A percentile compares a stretch with the other conserved stretches of the same genome.
These are phyloP conservation scores for Ensete ventricosum DNA, from an alignment of 176 grass and related monocot species.

Conservation along the genomic window DNA sequence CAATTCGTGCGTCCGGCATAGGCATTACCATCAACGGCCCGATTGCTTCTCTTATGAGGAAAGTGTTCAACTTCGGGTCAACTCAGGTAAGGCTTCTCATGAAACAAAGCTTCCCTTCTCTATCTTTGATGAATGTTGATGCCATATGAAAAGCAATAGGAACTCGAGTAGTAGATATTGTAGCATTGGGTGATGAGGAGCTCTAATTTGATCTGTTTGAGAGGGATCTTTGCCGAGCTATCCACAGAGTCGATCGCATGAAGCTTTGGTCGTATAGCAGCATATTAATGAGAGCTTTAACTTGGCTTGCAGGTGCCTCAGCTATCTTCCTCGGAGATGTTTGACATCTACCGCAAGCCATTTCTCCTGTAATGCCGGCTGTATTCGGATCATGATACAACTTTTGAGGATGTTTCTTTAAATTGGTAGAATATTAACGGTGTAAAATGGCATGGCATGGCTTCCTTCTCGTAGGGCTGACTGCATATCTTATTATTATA, in stretches of 20 bases:
- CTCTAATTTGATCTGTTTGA: too few relatives aligned
- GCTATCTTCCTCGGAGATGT: conserved; percentile 66
- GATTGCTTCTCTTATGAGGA: conserved; percentile 57
- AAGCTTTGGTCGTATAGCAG: too few relatives aligned
- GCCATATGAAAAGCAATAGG: neutral
- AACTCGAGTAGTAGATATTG: too few relatives aligned
- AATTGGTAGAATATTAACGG: too few relatives aligned
- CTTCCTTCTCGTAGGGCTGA: too few relatives aligned
- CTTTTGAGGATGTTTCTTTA: too few relatives aligned
- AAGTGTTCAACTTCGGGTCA: conserved; percentile 31
- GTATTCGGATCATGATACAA: too few relatives aligned
- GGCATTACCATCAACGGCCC: conserved; percentile 29
- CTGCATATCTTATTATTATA: too few relatives aligned
- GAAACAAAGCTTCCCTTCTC: neutral
- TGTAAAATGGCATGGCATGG: too few relatives aligned
- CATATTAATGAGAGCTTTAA: neutral
- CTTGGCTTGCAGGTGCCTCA: conserved; percentile 70
- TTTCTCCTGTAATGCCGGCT: conserved; percentile 48
- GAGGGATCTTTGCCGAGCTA: too few relatives aligned
- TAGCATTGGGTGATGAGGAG: too few relatives aligned
- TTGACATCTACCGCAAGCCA: conserved; percentile 74
- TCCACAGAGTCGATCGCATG: too few relatives aligned
- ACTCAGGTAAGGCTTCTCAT: conserved; percentile 42
- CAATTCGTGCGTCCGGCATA: conserved; percentile 42
- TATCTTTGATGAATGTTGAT: neutral